phyloP scores from a whole-genome alignment of 1,139 yeast genomes.

The Blastobotrys serpentis region DNA sequence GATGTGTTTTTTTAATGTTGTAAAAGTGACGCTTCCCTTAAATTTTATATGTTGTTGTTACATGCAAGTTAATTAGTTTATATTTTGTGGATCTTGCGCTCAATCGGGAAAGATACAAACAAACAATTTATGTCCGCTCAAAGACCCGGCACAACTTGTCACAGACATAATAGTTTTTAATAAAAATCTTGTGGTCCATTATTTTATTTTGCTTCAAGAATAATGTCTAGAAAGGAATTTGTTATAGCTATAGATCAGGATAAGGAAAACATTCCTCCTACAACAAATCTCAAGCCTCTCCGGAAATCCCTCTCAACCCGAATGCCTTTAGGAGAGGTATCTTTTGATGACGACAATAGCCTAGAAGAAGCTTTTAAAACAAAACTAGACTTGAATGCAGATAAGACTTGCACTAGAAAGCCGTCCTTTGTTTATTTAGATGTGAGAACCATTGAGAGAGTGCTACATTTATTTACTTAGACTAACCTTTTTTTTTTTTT shows the following conservation, averaged over 20 bases:
- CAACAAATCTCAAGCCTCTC: slow-evolving; percentile 12
- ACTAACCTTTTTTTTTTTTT: neutral
- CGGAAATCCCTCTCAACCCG: slow-evolving; percentile 8
- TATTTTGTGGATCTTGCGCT: slow-evolving; percentile 12
- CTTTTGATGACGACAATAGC: slow-evolving; percentile 4
- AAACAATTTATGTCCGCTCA: slow-evolving; percentile 3
- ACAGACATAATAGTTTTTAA: no score
- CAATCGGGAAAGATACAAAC: slow-evolving; percentile 18
- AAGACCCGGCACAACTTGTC: neutral
- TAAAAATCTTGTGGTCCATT: no score
- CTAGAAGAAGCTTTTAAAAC: slow-evolving; percentile 1
- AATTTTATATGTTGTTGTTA: slow-evolving; percentile 16
- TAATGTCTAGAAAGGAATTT: slow-evolving; percentile 7
- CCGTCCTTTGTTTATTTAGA: slow-evolving; percentile 16
- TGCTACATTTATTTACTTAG: neutral
- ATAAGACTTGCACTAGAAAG: slow-evolving; percentile 1
- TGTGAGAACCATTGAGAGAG: slow-evolving; percentile 13
- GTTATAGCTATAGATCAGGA: slow-evolving; percentile 12
- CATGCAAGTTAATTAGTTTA: slow-evolving; percentile 11
- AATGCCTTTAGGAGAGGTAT: slow-evolving; percentile 17
- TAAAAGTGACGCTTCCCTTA: slow-evolving; percentile 16
- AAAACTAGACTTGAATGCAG: slow-evolving; percentile 1
- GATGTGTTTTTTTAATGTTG: neutral
- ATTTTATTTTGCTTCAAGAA: no score
- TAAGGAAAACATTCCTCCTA: slow-evolving; percentile 28